Evolutionary conservation across 2,329 filamentous ascomycete genomes (phyloP).

Genomic region (Fusarium praegraminearum): DNA sequence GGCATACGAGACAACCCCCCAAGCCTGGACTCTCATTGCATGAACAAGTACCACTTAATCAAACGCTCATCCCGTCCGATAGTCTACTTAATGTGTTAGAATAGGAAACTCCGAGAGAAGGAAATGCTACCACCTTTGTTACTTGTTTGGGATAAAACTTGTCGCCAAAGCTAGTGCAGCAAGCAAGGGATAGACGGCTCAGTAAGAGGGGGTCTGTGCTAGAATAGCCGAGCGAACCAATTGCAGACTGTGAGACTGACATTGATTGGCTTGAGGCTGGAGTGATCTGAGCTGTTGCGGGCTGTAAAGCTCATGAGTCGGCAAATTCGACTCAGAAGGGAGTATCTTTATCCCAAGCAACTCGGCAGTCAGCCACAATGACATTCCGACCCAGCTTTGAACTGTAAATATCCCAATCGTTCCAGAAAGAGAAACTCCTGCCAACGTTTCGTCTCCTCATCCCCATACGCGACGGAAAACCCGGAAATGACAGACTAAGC

Average conservation of each 20-base stretch:
- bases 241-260: background rate
- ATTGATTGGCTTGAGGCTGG: background rate
- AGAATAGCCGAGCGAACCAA: constrained; percentile 37
- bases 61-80: background rate
- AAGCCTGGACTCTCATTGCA: background rate
- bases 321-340: background rate
- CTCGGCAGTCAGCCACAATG: background rate
- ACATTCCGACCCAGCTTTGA: background rate
- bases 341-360: background rate
- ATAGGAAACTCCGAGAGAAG: background rate
- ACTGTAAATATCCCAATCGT: background rate
- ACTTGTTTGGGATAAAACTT: background rate
- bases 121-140: background rate
- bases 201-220: constrained; percentile 1
- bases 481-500: background rate
- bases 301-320: background rate
- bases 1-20: background rate
- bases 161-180: background rate
- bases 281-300: background rate
- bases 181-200: background rate
- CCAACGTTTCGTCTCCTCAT: background rate
- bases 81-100: background rate
- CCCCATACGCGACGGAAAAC: background rate
- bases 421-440: background rate
- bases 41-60: background rate